phyloP scores from a whole-genome alignment of 306 rosid genomes.

The Delonix regia region DNA sequence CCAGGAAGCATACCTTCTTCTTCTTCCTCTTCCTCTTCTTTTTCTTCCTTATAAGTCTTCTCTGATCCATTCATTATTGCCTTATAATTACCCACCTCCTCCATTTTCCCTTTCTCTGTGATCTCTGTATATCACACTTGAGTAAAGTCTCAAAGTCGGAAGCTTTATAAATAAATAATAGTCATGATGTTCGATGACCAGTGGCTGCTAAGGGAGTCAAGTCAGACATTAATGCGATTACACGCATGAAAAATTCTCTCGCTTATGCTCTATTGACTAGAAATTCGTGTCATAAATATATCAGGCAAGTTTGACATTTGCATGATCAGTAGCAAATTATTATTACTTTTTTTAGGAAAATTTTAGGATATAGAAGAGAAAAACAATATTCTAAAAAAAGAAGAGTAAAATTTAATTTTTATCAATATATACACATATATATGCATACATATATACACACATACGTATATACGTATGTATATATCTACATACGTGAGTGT shows the following conservation, averaged over 20 bases:
- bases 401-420: no score
- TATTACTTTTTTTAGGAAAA: no score
- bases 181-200: neutral
- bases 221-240: slow-evolving; percentile 48
- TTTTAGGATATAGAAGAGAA: no score
- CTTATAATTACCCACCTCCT: neutral
- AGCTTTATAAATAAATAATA: slow-evolving; percentile 37
- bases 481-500: no score
- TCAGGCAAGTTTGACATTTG: no score
- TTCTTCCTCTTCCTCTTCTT: neutral
- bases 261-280: neutral
- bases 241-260: neutral
- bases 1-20: slow-evolving; percentile 68
- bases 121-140: neutral
- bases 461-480: no score
- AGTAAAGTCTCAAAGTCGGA: slow-evolving; percentile 22
- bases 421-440: no score
- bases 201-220: slow-evolving; percentile 40
- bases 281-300: no score
- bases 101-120: slow-evolving; percentile 38
- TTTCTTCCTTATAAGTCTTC: neutral
- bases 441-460: no score
- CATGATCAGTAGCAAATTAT: no score
- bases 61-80: neutral
- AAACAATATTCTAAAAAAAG: no score